Conservation (phyloP, 352 stramenopile species). For the Plasmopara muralis region DNA sequence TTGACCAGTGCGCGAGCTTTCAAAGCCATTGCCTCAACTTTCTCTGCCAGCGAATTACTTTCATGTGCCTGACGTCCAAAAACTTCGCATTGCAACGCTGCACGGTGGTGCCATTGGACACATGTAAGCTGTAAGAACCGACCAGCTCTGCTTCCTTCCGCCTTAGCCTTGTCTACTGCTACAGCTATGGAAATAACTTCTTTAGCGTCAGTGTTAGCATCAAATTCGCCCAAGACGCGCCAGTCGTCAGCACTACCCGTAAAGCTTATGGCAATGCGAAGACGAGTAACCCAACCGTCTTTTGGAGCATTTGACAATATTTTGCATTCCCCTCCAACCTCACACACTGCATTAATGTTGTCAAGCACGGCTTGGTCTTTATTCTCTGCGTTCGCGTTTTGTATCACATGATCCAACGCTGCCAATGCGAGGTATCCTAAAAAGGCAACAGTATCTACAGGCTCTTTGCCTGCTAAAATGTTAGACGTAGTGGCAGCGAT, state of each 20-base stretch:
- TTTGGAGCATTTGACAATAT: constrained; percentile 3
- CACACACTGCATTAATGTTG: constrained; percentile 1
- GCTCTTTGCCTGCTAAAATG: constrained; percentile 72
- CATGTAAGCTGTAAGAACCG: constrained; percentile 59
- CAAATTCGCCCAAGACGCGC: constrained; percentile 50
- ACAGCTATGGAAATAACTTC: constrained; percentile 32
- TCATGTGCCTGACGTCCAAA: constrained; percentile 54
- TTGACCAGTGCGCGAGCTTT: constrained; percentile 41
- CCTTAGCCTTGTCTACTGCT: constrained; percentile 8
- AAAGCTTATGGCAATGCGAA: constrained; percentile 54
- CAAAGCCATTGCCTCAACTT: constrained; percentile 32
- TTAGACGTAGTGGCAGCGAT: constrained; percentile 70
- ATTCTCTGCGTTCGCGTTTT: constrained; percentile 11
- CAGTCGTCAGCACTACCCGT: constrained; percentile 44
- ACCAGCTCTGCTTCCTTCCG: constrained; percentile 24
- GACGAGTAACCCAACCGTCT: constrained; percentile 53
- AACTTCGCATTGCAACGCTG: constrained; percentile 61
- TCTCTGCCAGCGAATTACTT: constrained; percentile 37
- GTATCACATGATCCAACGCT: constrained; percentile 47
- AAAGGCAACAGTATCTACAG: constrained; percentile 69
- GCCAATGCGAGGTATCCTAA: constrained; percentile 56
- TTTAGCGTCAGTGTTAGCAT: constrained; percentile 39
- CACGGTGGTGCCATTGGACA: constrained; percentile 52
- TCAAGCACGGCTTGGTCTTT: constrained; percentile 1
- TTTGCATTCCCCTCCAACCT: not conserved